Evolutionary conservation across 345 rosid genomes (phyloP), one percentile per base, ranked within the genome.

Genomic region (Luvunga scandens): DNA sequence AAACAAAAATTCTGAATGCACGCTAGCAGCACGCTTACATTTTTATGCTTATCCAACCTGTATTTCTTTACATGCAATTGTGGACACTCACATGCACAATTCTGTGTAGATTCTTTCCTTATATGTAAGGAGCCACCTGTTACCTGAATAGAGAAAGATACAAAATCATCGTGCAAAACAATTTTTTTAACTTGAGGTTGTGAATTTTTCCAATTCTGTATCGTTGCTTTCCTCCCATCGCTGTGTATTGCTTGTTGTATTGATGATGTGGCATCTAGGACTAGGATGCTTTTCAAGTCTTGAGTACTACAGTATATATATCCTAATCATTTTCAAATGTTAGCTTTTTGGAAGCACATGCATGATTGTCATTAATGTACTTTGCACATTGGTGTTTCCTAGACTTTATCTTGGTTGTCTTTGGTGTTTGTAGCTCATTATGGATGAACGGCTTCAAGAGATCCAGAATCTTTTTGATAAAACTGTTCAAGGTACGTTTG

Each of bases 381-480:
- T 75, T 19, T 66, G 66, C 75, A n/a, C 39, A 31, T n/a, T 45
- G 38, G 48, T 61, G 6, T 65, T 69, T 27, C 60, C 31, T 22
- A 28, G 78, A 68, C 45, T 59, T 34, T 5, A 33, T 78, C 69
- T 79, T 81, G 36, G 82, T 84, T 78, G 75, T 72, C 39, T 77
- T 69, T 88, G 82, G 80, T 71, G 57, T 69, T 78, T 87, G 77
- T 81, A 95, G 99, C 80, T 85, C 59, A 42, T 81, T 78, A 84
- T 89, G 88, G 89, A 89, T 76, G 86, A 87, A 75, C 88, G 59
- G 79, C 83, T 82, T 81, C 89, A 77, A 78, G 96, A 89, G 86
- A 75, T 87, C 80, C 91, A 92, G 73, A 84, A 85, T 82, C 97
- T 94, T 82, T 91, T 94, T 69, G 97, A 94, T 81, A 89, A 88